Evolutionary conservation across 2,329 filamentous ascomycete genomes (phyloP), one percentile per base, ranked within the genome.

Genomic region (Colletotrichum higginsianum): DNA sequence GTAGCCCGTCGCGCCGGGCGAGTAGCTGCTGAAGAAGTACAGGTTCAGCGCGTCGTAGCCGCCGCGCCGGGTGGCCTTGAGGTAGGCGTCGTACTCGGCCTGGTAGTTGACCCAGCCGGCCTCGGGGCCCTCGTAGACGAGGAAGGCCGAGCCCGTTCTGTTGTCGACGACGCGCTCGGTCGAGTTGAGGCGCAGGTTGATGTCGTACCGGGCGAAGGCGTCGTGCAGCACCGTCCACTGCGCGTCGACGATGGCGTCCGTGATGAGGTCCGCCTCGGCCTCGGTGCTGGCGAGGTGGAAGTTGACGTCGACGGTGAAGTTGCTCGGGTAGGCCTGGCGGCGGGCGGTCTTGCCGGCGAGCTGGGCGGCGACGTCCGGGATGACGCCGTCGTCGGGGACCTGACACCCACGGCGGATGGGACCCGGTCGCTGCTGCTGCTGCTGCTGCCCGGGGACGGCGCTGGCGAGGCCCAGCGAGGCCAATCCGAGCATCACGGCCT

Each of bases 41-140:
- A 87, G 61, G 79, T 87, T 87, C 63, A 87, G 81, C 71, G 81
- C 78, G 15, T 77, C 63, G 75, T 84, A 84, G 52, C 74, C 78
- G 64, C 82, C 82, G 76, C 83, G 80, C 75, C 84, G 83, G 16
- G 66, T 53, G 26, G 44, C 53, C 15, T 35, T 69, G 21, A 72
- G 50, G 55, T 69, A 73, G 4, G 61, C 62, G 26, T 71, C 38
- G 50, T 66, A 53, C 52, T 73, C 71, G 26, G 66, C 57, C 23
- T 57, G 38, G 42, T 73, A 47, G 9, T 63, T 53, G 5, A 73
- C 74, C 75, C 73, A 78, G n/a, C 74, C 75, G 23, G 64, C 64
- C 0, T 35, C 30, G 30, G 30, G 30, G 8, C 74, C 74, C 40
- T 77, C 75, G 21, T 78, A 69, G 40, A 76, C 21, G n/a, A 78